These are phyloP conservation scores for Rauvolfia tetraphylla DNA, from an alignment of 257 asterid genomes.

Conservation along the genomic window DNA sequence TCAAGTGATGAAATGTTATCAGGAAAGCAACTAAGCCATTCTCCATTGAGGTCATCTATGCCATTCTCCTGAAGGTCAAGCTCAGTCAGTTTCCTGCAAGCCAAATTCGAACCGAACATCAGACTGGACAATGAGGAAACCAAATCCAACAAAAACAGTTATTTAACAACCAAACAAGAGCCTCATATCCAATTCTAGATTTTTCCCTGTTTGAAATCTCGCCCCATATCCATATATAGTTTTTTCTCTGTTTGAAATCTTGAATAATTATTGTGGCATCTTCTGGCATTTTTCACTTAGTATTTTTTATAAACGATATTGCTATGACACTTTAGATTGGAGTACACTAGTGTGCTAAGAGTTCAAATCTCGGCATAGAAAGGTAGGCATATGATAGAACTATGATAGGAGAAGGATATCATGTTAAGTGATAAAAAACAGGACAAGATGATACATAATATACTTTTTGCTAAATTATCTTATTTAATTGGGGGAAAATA, in stretches of 20 bases:
- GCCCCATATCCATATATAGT: background rate
- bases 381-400: background rate
- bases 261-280: background rate
- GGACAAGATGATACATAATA: background rate
- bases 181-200: background rate
- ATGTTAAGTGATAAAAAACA: background rate
- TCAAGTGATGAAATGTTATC: conserved; percentile 68
- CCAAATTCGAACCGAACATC: background rate
- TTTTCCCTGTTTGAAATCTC: background rate
- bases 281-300: background rate
- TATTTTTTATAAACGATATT: no score
- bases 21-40: conserved; percentile 77
- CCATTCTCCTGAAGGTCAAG: conserved; percentile 74
- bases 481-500: background rate
- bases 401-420: background rate
- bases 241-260: background rate
- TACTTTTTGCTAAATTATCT: background rate
- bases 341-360: background rate
- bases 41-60: conserved; percentile 51
- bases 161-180: background rate
- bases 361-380: background rate
- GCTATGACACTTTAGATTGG: background rate
- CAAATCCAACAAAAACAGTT: background rate
- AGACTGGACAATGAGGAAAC: background rate
- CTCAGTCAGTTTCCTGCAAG: conserved; percentile 76